Conservation (phyloP, 2,329 filamentous ascomycete species). For the Scortechinia acanthostroma region DNA sequence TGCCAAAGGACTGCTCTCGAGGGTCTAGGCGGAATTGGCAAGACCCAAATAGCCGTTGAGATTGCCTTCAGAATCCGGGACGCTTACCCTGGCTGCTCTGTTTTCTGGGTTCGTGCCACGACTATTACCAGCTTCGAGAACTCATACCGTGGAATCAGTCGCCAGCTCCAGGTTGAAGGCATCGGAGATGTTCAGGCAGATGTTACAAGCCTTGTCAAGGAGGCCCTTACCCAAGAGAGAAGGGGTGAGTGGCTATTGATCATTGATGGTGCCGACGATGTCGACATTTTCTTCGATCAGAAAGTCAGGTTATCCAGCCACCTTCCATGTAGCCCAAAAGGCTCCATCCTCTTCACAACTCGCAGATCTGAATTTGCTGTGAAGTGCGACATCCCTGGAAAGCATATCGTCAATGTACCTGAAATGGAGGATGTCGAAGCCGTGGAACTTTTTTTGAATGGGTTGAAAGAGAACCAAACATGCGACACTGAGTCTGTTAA, state of each 20-base stretch:
- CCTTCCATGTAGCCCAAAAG: neutral
- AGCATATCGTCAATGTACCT: neutral
- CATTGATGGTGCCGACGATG: conserved; percentile 31
- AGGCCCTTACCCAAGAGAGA: conserved; percentile 13
- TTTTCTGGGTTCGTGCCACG: conserved; percentile 33
- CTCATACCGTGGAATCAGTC: conserved; percentile 22
- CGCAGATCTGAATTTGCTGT: conserved; percentile 5
- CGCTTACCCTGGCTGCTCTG: conserved; percentile 19
- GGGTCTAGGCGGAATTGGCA: conserved; percentile 29
- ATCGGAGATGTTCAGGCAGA: conserved; percentile 30
- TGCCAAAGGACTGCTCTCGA: conserved; percentile 16
- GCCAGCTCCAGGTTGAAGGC: conserved; percentile 21
- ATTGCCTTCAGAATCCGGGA: conserved; percentile 25
- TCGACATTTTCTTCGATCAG: conserved; percentile 5
- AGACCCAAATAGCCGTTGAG: conserved; percentile 28
- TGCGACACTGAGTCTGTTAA: conserved; percentile 7
- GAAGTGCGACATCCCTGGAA: neutral
- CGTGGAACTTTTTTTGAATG: conserved; percentile 4
- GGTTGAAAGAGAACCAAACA: conserved; percentile 9
- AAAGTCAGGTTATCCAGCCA: conserved; percentile 4
- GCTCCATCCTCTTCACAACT: conserved; percentile 5
- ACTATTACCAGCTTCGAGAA: conserved; percentile 27
- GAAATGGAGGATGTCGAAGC: neutral
- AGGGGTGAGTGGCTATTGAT: conserved; percentile 27
- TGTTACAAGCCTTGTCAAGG: conserved; percentile 48